These are phyloP conservation scores for Scedosporium boydii DNA, from an alignment of 2,329 filamentous ascomycete genomes.

Conservation along the genomic window DNA sequence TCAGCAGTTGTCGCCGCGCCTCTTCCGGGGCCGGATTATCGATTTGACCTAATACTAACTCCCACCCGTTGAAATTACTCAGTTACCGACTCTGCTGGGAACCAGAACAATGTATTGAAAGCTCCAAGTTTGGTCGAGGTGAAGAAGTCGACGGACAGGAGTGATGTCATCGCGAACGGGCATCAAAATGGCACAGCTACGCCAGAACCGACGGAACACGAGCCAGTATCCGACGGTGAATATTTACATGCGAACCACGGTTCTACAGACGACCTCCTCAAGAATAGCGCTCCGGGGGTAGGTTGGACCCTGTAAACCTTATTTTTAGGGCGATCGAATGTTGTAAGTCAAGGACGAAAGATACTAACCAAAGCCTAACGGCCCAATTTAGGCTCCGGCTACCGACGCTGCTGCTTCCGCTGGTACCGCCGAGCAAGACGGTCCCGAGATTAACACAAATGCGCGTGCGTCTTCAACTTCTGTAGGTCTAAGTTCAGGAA, in stretches of 20 bases:
- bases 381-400: not conserved
- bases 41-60: not conserved
- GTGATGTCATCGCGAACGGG: not conserved
- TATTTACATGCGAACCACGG: not conserved
- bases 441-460: not conserved
- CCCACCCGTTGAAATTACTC: not conserved
- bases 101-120: constrained; percentile 37
- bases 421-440: not conserved
- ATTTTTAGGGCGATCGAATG: not conserved
- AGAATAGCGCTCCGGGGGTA: not conserved
- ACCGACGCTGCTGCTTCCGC: not conserved
- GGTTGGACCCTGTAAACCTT: not conserved
- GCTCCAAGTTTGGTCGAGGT: not conserved
- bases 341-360: not conserved
- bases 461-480: not conserved
- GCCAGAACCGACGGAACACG: not conserved
- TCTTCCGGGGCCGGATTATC: not conserved
- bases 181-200: not conserved
- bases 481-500: not conserved
- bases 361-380: not conserved
- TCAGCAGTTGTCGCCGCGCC: not conserved
- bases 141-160: not conserved
- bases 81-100: constrained; percentile 34
- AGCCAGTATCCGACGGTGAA: not conserved
- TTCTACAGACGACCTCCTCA: not conserved